Conservation (phyloP, 345 rosid species). For the Populus davidiana region DNA sequence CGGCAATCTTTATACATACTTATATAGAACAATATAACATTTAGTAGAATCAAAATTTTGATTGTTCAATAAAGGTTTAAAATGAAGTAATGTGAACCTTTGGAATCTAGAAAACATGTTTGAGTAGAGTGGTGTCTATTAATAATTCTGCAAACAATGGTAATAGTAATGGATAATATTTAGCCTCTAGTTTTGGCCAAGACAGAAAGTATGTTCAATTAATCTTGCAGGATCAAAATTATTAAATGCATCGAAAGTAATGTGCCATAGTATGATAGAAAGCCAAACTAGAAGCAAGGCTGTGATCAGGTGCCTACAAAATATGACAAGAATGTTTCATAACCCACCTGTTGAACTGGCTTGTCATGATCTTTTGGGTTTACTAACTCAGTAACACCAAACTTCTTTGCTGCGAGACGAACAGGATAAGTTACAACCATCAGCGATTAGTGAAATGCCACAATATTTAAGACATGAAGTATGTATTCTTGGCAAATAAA, state of each 20-base stretch:
- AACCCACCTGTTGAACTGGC: conserved; percentile 65
- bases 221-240: background rate
- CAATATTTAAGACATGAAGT: background rate
- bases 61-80: background rate
- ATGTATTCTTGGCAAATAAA: too few species aligned
- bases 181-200: too few species aligned
- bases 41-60: background rate
- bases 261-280: background rate
- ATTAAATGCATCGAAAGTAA: background rate
- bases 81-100: background rate
- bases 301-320: background rate
- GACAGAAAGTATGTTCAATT: background rate
- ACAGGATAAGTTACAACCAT: background rate
- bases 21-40: background rate
- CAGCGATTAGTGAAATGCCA: background rate
- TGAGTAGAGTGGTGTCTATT: too few species aligned
- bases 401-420: conserved; percentile 52
- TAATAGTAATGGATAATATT: too few species aligned
- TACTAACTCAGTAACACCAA: conserved; percentile 64
- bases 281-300: background rate
- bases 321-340: background rate
- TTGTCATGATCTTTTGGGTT: conserved; percentile 63
- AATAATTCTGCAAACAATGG: too few species aligned
- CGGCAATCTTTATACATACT: background rate
- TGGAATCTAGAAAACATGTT: background rate